phyloP scores from a whole-genome alignment of 208 protist genomes.

The Acanthamoeba royreba region DNA sequence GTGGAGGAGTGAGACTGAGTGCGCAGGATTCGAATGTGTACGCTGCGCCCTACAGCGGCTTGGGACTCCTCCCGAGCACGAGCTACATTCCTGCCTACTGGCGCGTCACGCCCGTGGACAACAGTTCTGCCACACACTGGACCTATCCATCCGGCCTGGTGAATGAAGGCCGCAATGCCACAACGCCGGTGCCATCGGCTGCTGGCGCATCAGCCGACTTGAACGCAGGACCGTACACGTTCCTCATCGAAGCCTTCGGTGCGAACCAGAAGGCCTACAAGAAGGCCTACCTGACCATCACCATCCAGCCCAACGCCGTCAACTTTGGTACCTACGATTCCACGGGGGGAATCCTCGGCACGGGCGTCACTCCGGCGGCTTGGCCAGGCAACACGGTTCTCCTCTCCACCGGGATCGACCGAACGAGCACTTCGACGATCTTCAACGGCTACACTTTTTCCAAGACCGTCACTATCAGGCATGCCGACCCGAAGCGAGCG shows the following conservation, averaged over 20 bases:
- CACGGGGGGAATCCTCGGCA: no score
- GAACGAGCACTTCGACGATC: not conserved
- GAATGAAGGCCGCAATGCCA: not conserved
- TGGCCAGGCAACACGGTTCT: not conserved
- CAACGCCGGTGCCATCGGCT: not conserved
- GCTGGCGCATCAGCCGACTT: not conserved
- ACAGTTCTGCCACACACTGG: not conserved
- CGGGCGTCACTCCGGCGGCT: not conserved
- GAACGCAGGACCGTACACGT: not conserved
- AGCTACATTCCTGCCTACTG: not conserved
- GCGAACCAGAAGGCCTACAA: not conserved
- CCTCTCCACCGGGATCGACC: not conserved
- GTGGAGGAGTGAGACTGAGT: not conserved
- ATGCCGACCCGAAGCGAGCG: not conserved
- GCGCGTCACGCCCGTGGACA: not conserved
- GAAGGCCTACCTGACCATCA: not conserved
- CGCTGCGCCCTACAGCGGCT: not conserved
- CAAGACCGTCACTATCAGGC: not conserved
- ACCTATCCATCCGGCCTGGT: not conserved
- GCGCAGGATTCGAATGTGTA: not conserved
- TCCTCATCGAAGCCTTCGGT: not conserved
- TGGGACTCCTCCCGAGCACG: not conserved
- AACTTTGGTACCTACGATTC: not conserved
- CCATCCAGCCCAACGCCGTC: not conserved
- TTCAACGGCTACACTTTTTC: not conserved